phyloP scores from a whole-genome alignment of 257 asterid genomes.

The Salvia miltiorrhiza region DNA sequence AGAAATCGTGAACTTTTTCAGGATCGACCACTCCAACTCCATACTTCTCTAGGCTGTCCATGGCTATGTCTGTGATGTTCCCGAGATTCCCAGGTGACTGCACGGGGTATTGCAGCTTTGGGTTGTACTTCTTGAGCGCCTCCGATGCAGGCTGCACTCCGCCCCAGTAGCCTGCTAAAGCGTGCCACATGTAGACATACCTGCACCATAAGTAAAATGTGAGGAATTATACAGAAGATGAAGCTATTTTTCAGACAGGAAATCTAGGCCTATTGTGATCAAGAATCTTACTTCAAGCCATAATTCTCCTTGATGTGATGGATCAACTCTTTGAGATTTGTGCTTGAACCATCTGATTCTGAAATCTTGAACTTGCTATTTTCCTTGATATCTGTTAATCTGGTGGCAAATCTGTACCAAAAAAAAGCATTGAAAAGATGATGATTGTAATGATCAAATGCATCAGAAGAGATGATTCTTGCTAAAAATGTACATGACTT shows the following conservation, averaged over 20 bases:
- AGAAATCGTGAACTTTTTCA: slow-evolving; percentile 40
- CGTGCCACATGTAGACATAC: slow-evolving; percentile 78
- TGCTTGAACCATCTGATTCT: slow-evolving; percentile 23
- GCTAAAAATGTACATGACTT: slow-evolving; percentile 18
- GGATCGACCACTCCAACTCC: slow-evolving; percentile 70
- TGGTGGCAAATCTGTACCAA: slow-evolving; percentile 45
- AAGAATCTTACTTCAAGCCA: slow-evolving; percentile 42
- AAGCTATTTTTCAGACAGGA: not conserved
- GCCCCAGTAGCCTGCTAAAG: slow-evolving; percentile 77
- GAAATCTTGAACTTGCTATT: slow-evolving; percentile 42
- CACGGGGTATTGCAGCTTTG: slow-evolving; percentile 49
- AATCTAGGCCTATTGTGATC: not conserved
- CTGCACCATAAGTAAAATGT: slow-evolving; percentile 25
- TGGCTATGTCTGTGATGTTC: slow-evolving; percentile 47
- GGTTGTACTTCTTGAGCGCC: slow-evolving; percentile 49
- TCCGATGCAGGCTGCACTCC: slow-evolving; percentile 50
- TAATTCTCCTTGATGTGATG: slow-evolving; percentile 46
- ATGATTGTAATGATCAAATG: slow-evolving; percentile 2
- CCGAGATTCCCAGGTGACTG: slow-evolving; percentile 60
- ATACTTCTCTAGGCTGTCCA: slow-evolving; percentile 58
- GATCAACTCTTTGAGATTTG: slow-evolving; percentile 39
- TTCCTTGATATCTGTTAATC: slow-evolving; percentile 53
- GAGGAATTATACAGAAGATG: not conserved
- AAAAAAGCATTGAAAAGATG: not conserved
- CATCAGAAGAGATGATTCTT: not conserved